phyloP scores from a whole-genome alignment of 176 grass and related monocot genomes.

The Eleusine indica region DNA sequence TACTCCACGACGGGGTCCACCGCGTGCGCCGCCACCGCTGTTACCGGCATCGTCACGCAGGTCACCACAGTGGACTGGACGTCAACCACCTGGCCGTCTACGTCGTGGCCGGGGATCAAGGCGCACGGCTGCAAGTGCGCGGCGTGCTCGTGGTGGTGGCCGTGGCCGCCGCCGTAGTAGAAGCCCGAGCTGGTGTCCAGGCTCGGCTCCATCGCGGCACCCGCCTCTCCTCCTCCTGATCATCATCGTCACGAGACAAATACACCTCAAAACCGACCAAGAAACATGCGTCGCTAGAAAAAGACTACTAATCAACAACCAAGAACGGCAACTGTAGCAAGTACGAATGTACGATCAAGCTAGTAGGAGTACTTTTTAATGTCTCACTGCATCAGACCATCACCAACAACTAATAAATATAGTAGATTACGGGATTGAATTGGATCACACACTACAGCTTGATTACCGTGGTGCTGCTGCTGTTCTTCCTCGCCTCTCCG shows the following conservation, averaged over 20 bases:
- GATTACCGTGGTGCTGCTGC: constrained; percentile 39
- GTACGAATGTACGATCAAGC: constrained; percentile 22
- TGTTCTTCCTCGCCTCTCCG: constrained; percentile 59
- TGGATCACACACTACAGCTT: too few relatives aligned
- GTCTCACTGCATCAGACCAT: not conserved
- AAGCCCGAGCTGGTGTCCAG: constrained; percentile 63
- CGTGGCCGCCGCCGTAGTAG: constrained; percentile 60
- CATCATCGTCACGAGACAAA: constrained; percentile 3
- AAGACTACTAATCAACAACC: not conserved
- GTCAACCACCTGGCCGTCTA: constrained; percentile 50
- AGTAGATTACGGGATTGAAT: not conserved
- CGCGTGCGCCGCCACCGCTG: not conserved
- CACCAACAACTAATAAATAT: not conserved
- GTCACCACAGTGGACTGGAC: constrained; percentile 40
- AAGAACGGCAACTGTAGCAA: constrained; percentile 42
- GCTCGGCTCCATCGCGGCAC: constrained; percentile 83
- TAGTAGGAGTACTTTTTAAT: not conserved
- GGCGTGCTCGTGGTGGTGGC: constrained; percentile 12
- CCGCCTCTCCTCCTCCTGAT: constrained; percentile 53
- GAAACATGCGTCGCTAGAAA: constrained; percentile 14
- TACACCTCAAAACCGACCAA: constrained; percentile 12
- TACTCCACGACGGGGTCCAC: constrained; percentile 31
- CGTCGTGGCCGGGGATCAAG: constrained; percentile 57
- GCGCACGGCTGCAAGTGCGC: constrained; percentile 57
- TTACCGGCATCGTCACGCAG: constrained; percentile 51